These are phyloP conservation scores for Malassezia psittaci DNA, from an alignment of 1,284 basidiomycete species.

Conservation along the genomic window DNA sequence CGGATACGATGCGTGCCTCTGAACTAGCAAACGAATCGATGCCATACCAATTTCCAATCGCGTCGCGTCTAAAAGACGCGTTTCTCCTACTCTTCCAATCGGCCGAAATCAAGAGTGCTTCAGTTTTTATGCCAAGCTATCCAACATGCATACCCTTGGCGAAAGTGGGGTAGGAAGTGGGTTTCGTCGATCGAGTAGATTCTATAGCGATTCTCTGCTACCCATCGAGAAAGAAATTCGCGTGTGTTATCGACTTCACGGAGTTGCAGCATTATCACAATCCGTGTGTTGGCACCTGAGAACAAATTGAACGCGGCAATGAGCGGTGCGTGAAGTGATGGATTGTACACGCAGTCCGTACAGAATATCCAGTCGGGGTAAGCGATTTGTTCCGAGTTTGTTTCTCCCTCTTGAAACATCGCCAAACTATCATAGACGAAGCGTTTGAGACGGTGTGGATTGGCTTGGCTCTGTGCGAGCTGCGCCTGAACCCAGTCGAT, in stretches of 20 bases:
- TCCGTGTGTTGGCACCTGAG: slow-evolving; percentile 21
- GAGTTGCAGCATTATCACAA: slow-evolving; percentile 33
- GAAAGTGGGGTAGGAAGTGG: background rate
- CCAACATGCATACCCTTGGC: slow-evolving; percentile 5
- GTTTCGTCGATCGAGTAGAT: slow-evolving; percentile 22
- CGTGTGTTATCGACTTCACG: slow-evolving; percentile 25
- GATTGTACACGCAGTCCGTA: slow-evolving; percentile 41
- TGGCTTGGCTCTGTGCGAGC: background rate
- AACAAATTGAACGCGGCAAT: slow-evolving; percentile 29
- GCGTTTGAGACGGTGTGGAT: background rate
- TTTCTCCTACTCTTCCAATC: background rate
- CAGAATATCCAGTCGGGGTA: slow-evolving; percentile 27
- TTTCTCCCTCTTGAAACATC: background rate
- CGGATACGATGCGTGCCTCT: slow-evolving; percentile 60
- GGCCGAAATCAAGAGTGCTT: background rate
- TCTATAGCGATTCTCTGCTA: slow-evolving; percentile 7
- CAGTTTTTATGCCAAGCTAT: background rate
- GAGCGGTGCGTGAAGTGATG: slow-evolving; percentile 30
- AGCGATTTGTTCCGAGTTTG: background rate
- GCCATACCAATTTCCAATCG: slow-evolving; percentile 1
- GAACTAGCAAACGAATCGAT: slow-evolving; percentile 60
- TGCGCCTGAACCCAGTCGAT: background rate
- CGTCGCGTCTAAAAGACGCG: slow-evolving; percentile 1
- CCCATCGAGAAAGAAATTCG: slow-evolving; percentile 29
- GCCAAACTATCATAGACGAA: background rate